Base-by-base conservation (phyloP, 169 alveolate species). In the Cryptosporidium canis region DNA sequence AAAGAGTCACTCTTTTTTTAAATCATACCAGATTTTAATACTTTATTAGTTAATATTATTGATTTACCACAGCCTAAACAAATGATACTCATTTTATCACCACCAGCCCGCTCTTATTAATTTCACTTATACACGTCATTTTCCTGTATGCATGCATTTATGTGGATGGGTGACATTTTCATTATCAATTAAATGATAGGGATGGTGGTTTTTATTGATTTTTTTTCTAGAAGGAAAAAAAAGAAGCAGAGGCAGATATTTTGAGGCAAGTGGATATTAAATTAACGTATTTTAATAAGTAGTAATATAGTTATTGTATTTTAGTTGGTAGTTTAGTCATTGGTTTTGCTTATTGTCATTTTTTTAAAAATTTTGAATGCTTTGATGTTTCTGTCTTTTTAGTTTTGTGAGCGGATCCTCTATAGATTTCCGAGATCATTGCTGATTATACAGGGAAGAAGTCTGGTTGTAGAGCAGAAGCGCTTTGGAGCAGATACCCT, bases 401-500 rank as follows among this genome's bases (percentile, higher is more conserved):
- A n/a, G n/a, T n/a, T n/a, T n/a, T n/a, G n/a, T n/a, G n/a, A n/a
- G n/a, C n/a, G n/a, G n/a, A n/a, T n/a, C n/a, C n/a, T n/a, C n/a
- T n/a, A n/a, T n/a, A n/a, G n/a, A n/a, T n/a, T n/a, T n/a, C n/a
- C n/a, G n/a, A n/a, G n/a, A n/a, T n/a, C n/a, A n/a, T n/a, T n/a
- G n/a, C n/a, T n/a, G n/a, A n/a, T n/a, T n/a, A n/a, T n/a, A n/a
- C n/a, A n/a, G n/a, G n/a, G n/a, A n/a, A n/a, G n/a, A n/a, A n/a
- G n/a, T n/a, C n/a, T n/a, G n/a, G n/a, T 66, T 11, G 6, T 37
- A 66, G 18, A 66, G 53, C 5, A 41, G 11, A 9, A 77, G 9
- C 6, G 87, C 72, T 12, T 77, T 77, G 27, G 87, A 58, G 48
- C 87, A 77, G 8, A 77, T 8, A 41, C 87, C 87, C 39, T 77